Percentiles rank a stretch among this genome's conserved stretches.
These are phyloP conservation scores for Pyricularia sp. DNA, from an alignment of 2,329 filamentous ascomycete species.

Conservation along the genomic window DNA sequence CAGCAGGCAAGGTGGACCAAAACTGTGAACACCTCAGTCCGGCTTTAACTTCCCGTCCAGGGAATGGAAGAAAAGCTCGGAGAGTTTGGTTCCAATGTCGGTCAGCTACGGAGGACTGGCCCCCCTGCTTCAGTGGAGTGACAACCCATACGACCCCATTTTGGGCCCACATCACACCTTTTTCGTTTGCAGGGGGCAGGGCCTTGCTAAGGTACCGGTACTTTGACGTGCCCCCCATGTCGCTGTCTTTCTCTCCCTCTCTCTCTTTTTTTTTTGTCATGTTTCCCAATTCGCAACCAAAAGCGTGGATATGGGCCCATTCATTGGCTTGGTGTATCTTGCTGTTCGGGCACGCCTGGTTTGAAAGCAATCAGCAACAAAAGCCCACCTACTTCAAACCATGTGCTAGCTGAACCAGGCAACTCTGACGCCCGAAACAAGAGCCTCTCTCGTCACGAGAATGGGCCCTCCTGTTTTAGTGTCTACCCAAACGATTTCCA, in stretches of 20 bases:
- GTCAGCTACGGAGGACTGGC: neutral
- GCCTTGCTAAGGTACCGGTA: conserved; percentile 3
- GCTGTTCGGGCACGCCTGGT: neutral
- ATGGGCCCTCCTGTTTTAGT: neutral
- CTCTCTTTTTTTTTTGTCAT: neutral
- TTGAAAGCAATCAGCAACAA: neutral
- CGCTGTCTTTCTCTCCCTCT: too few species aligned
- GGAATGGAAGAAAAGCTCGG: conserved; percentile 5
- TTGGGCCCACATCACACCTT: neutral
- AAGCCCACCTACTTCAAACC: neutral
- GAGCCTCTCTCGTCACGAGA: neutral
- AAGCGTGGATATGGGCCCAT: neutral
- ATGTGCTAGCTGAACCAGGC: neutral
- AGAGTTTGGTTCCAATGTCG: conserved; percentile 3
- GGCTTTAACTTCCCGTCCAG: neutral
- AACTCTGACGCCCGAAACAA: neutral
- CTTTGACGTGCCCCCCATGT: neutral
- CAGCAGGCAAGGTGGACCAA: conserved; percentile 1
- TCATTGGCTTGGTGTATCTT: neutral
- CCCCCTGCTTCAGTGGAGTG: neutral
- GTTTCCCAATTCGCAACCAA: neutral
- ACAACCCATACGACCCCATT: neutral
- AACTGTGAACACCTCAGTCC: neutral
- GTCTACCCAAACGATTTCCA: neutral
- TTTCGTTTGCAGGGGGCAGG: neutral